phyloP scores from a whole-genome alignment of 345 rosid genomes.

The Arabis hirsuta region DNA sequence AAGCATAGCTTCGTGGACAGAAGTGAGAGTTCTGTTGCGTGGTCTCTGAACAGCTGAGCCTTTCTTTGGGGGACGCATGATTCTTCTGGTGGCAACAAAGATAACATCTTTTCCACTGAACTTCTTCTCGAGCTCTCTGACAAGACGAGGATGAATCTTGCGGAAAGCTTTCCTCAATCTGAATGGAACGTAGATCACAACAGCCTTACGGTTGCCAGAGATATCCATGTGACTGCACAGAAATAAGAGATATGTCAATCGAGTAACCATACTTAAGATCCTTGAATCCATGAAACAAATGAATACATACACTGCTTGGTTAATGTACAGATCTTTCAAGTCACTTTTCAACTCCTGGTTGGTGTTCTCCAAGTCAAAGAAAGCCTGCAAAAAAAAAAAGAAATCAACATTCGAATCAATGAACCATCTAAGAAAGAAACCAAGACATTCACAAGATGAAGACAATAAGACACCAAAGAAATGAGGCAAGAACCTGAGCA shows the following conservation, averaged over 20 bases:
- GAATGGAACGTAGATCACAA: conserved; percentile 78
- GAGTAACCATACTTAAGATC: not conserved
- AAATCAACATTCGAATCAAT: not conserved
- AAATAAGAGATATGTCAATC: not conserved
- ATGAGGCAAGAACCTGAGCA: conserved; percentile 58
- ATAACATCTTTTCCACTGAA: conserved; percentile 96
- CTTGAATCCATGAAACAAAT: not conserved
- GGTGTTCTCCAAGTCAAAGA: conserved; percentile 84
- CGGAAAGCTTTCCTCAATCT: conserved; percentile 87
- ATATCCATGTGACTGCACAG: conserved; percentile 73
- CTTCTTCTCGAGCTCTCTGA: conserved; percentile 90
- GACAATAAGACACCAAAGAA: not conserved
- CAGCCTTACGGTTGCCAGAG: conserved; percentile 76
- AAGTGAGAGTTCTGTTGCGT: conserved; percentile 76
- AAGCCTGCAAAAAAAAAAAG: conserved; percentile 49
- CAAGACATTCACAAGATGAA: not conserved
- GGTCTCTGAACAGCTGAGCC: conserved; percentile 92
- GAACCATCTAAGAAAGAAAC: not conserved
- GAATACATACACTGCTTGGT: conserved; percentile 66
- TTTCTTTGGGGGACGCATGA: conserved; percentile 85
- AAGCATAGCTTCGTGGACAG: conserved; percentile 81
- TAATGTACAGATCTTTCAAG: conserved; percentile 80
- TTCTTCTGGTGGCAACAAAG: conserved; percentile 75
- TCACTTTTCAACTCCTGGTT: conserved; percentile 83
- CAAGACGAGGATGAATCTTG: conserved; percentile 83